Evolutionary conservation across 2,329 filamentous ascomycete genomes (phyloP), one percentile per base, ranked within the genome.

Genomic region (Diaporthe eres): DNA sequence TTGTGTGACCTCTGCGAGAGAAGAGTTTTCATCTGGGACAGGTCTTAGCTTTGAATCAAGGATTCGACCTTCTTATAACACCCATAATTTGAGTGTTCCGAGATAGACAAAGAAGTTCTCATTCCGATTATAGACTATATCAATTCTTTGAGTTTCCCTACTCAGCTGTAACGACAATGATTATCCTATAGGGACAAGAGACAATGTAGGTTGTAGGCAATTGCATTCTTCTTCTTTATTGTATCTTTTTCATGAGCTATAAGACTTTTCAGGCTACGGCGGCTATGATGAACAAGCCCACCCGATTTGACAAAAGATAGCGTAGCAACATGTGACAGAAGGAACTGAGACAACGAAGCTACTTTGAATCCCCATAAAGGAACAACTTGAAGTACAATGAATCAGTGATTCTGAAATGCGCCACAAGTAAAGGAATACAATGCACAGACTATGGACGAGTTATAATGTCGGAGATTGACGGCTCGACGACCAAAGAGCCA

Each of bases 1-100:
- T 2, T 25, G 3, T 19, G 42, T 22, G 9, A 2, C 13, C 2
- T 25, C 22, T 42, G 22, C 22, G 6, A 0, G n/a, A 42, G 12
- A 22, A 3, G 22, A 12, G 4, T 25, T n/a, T 7, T 42, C n/a
- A 15, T 2, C 17, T 15, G 3, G 1, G 1, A 6, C 13, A 10
- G 28, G 28, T 10, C 12, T 28, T 44, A 13, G 3, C 1, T 44
- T 28, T 2, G 9, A 44, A 8, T 3, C 39, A 63, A 31, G 13
- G 37, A 10, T 6, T 0, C 2, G 4, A 4, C 15, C 25, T n/a
- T 22, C 7, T 63, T 42, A 42, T 19, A 19, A 17, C 4, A 8
- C 28, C 28, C 28, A 31, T 63, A 28, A 9, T 1, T 5, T 12
- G 0, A 31, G 39, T 10, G 5, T 28, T 19, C 3, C n/a, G 12